A percentile compares a stretch with the other conserved stretches of the same genome.
Conservation (phyloP, 2,329 filamentous ascomycete species). For the Dothideomycetidae sp. region DNA sequence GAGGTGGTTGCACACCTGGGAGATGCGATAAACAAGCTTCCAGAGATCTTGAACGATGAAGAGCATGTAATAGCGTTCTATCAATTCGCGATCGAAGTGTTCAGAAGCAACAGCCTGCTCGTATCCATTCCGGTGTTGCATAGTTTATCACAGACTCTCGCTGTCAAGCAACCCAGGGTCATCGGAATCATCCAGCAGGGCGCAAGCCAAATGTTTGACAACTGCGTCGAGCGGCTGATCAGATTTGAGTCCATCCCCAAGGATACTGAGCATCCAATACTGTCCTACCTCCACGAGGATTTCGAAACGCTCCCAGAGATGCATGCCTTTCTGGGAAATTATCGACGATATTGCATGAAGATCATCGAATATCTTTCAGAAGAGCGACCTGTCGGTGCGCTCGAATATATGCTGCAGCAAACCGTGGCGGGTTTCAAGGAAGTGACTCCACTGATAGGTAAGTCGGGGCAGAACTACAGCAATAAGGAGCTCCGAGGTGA, state of each 20-base stretch:
- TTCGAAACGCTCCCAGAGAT: slow-evolving; percentile 89
- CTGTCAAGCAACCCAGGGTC: slow-evolving; percentile 53
- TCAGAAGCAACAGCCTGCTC: slow-evolving; percentile 74
- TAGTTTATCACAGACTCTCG: slow-evolving; percentile 73
- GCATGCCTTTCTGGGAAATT: slow-evolving; percentile 91
- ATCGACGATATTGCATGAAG: slow-evolving; percentile 75
- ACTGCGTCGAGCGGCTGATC: slow-evolving; percentile 69
- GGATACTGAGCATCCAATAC: slow-evolving; percentile 63
- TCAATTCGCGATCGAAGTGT: slow-evolving; percentile 61
- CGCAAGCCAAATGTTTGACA: slow-evolving; percentile 64
- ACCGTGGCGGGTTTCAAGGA: slow-evolving; percentile 61
- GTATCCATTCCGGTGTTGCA: slow-evolving; percentile 88
- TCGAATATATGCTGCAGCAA: slow-evolving; percentile 71
- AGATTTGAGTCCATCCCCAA: slow-evolving; percentile 79
- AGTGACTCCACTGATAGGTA: slow-evolving; percentile 12
- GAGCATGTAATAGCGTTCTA: slow-evolving; percentile 62
- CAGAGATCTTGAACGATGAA: slow-evolving; percentile 45
- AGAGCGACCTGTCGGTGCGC: slow-evolving; percentile 67
- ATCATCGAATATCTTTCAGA: slow-evolving; percentile 79
- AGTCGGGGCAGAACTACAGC: too few relatives aligned
- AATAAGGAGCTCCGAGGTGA: too few relatives aligned
- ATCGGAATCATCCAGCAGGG: slow-evolving; percentile 46
- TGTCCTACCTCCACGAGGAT: slow-evolving; percentile 77
- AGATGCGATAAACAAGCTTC: slow-evolving; percentile 69
- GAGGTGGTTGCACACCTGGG: slow-evolving; percentile 76